Evolutionary conservation across 805 yeast species (phyloP), one percentile per base, ranked within the genome.

Genomic region (Candida railenensis): DNA sequence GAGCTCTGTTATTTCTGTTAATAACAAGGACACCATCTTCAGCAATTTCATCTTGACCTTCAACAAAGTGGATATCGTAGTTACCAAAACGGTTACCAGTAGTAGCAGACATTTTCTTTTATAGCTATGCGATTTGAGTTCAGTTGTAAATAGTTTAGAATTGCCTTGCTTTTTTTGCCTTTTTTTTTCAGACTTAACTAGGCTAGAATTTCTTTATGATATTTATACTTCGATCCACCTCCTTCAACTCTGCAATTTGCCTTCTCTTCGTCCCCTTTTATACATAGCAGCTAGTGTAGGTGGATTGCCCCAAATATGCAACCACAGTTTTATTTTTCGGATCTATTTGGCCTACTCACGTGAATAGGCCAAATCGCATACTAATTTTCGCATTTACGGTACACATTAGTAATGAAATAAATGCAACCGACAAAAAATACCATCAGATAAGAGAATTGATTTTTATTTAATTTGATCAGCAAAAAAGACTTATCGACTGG

Each of bases 21-120:
- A 78, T 66, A 15, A 78, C 77, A 48, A 74, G 66, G 14, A 77
- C 66, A 11, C 84, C 85, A 25, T 78, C 74, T 20, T 59, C 58
- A 43, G 69, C 75, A 36, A 76, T 61, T 42, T 74, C 75, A 54
- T 80, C 84, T 42, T 73, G 72, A 9, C 74, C 82, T 49, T 75
- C 68, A 53, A 73, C 67, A 61, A 77, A 79, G 59, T 80, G 85
- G 40, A 65, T 71, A 58, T 72, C 76, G 60, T 55, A 65, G 53
- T 71, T 68, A 28, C 72, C 73, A 40, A 53, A 60, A 46, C 48
- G 52, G 22, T 40, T 22, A 15, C 45, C 40, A 18, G 38, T 16
- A 16, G 18, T 40, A 19, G 25, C 32, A n/a, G 40, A 21, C 33
- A 37, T 37, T 46, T n/a, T n/a, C n/a, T 9, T 37, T 33, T 19